phyloP scores from a whole-genome alignment of 179 eudicot genomes.

The Gypsophila paniculata region DNA sequence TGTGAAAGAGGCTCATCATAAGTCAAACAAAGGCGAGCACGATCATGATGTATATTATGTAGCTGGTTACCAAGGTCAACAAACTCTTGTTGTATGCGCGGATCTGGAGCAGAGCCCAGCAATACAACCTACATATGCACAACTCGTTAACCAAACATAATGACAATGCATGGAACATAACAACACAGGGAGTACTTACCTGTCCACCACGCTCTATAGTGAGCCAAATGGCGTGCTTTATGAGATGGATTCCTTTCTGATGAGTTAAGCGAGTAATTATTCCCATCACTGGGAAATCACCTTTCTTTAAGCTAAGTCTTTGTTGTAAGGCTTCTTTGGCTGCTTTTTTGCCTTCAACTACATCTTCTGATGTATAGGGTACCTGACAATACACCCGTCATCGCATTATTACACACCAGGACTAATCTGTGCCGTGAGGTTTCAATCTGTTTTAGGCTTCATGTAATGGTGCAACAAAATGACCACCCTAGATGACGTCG shows the following conservation, averaged over 20 bases:
- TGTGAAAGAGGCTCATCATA: conserved; percentile 98
- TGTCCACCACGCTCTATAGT: conserved; percentile 89
- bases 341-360: conserved; percentile 77
- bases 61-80: conserved; percentile 70
- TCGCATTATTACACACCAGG: background rate
- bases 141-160: conserved; percentile 4
- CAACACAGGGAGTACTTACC: conserved; percentile 32
- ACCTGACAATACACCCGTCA: conserved; percentile 43
- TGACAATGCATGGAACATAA: background rate
- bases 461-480: conserved; percentile 5
- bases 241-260: conserved; percentile 98
- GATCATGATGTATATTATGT: conserved; percentile 79
- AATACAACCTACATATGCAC: conserved; percentile 59
- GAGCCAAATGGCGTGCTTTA: conserved; percentile 93
- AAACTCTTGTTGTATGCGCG: conserved; percentile 84
- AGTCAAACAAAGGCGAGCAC: conserved; percentile 85
- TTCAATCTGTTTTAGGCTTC: background rate
- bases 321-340: conserved; percentile 94
- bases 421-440: background rate
- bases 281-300: conserved; percentile 75
- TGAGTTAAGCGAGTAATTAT: conserved; percentile 90
- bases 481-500: background rate
- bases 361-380: conserved; percentile 79
- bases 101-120: conserved; percentile 97
- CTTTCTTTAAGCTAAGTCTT: conserved; percentile 63